phyloP scores from a whole-genome alignment of 306 rosid species.

The Astragalus membranaceus region DNA sequence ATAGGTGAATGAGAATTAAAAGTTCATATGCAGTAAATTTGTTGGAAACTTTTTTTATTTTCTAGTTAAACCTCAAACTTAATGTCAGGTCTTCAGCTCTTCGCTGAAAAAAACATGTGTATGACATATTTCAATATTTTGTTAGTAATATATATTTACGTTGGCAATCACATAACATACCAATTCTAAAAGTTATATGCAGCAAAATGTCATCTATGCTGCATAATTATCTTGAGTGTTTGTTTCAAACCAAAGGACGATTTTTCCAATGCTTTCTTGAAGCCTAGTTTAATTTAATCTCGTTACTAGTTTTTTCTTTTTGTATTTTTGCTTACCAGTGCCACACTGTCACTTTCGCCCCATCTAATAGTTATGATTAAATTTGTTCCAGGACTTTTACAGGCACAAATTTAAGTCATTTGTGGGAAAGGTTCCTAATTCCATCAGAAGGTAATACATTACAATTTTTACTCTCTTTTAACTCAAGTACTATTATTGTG shows the following conservation, averaged over 20 bases:
- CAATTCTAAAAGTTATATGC: neutral
- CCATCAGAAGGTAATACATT: slow-evolving; percentile 57
- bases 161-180: neutral
- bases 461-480: neutral
- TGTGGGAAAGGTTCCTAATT: slow-evolving; percentile 75
- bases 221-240: neutral
- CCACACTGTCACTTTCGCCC: neutral
- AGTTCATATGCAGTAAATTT: neutral
- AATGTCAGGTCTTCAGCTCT: neutral
- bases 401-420: slow-evolving; percentile 83
- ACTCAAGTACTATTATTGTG: neutral
- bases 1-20: neutral
- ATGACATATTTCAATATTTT: neutral
- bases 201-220: neutral
- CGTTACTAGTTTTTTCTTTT: neutral
- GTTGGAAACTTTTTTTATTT: neutral
- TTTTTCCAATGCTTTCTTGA: neutral
- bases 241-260: neutral
- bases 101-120: neutral
- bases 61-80: neutral
- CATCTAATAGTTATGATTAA: slow-evolving; percentile 13
- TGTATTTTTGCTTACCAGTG: neutral
- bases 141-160: neutral
- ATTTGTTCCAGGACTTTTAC: slow-evolving; percentile 73
- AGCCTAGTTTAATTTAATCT: slow-evolving; percentile 2